A percentile compares a stretch with the other conserved stretches of the same genome.
Evolutionary conservation across 345 rosid species (phyloP).

Genomic region (Citrus trifoliata): DNA sequence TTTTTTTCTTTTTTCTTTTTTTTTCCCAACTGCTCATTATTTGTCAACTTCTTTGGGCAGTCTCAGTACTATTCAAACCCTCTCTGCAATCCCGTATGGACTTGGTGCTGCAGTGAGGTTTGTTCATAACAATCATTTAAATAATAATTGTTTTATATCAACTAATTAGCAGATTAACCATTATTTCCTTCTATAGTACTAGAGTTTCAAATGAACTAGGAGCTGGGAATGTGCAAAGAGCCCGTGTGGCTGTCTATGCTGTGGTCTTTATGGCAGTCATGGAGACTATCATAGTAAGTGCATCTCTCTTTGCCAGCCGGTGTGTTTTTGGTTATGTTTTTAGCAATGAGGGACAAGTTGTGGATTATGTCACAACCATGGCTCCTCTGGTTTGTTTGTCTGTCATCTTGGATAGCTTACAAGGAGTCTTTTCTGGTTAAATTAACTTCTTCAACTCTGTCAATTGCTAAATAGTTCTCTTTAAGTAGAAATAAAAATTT

Average conservation of each 20-base stretch:
- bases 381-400: constrained; percentile 68
- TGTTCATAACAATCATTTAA: too few species aligned
- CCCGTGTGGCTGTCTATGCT: constrained; percentile 19
- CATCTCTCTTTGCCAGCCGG: constrained; percentile 37
- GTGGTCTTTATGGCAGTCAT: constrained; percentile 32
- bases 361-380: constrained; percentile 59
- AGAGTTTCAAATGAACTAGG: too few species aligned
- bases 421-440: constrained; percentile 67
- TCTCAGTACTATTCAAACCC: too few species aligned
- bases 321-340: constrained; percentile 58
- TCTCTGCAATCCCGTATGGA: too few species aligned
- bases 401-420: constrained; percentile 57
- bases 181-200: too few species aligned
- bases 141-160: too few species aligned
- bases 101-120: too few species aligned
- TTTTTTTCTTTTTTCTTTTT: too few species aligned
- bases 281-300: constrained; percentile 38
- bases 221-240: too few species aligned
- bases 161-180: too few species aligned
- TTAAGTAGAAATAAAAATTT: not conserved
- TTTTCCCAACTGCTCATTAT: too few species aligned
- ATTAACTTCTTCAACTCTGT: not conserved
- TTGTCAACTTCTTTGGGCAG: too few species aligned
- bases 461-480: not conserved
- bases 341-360: constrained; percentile 69